Evolutionary conservation across 805 yeast genomes (phyloP), one percentile per base, ranked within the genome.

Genomic region (Teunomyces aglyptinius): DNA sequence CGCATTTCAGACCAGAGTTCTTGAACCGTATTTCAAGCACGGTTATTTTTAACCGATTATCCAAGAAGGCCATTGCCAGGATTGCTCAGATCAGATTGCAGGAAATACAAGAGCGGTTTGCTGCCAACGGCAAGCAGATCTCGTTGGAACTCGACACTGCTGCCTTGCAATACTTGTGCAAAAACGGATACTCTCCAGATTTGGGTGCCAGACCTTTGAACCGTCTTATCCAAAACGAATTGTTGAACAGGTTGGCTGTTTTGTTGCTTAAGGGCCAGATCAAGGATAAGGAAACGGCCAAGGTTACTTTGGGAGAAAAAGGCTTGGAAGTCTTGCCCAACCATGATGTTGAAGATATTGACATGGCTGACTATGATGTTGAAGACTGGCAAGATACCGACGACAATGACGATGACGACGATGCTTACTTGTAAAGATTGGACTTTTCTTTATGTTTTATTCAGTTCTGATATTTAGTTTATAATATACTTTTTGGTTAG

Each of bases 151-250:
- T 92, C n/a, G 82, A 83, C 45, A 82, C 80, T 39, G 82, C 75
- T 7, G 96, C 97, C 3, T 71, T 86, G 57, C 90, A 86, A 44
- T 94, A 84, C 76, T 73, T 94, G 55, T 84, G 95, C 56, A 80
- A 77, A 58, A 72, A 89, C 57, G 99, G 99, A 42, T 94, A 91
- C 71, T 89, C 96, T 20, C 78, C 85, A 47, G 96, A 92, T 65
- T 75, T 94, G 66, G 99, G 99, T 71, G 99, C 99, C 5, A 81
- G 99, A 65, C 99, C 99, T 49, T 79, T 94, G 71, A 87, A 87
- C 74, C 82, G 98, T 59, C 78, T 94, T 58, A 92, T 94, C 55
- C 97, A 94, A 68, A 79, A 77, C 51, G 94, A 90, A 65, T 78
- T 94, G 15, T 81, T 94, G 65, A 94, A 94, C 71, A 83, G 77